Evolutionary conservation across 257 asterid genomes (phyloP).

Genomic region (Galeopsis tetrahit): DNA sequence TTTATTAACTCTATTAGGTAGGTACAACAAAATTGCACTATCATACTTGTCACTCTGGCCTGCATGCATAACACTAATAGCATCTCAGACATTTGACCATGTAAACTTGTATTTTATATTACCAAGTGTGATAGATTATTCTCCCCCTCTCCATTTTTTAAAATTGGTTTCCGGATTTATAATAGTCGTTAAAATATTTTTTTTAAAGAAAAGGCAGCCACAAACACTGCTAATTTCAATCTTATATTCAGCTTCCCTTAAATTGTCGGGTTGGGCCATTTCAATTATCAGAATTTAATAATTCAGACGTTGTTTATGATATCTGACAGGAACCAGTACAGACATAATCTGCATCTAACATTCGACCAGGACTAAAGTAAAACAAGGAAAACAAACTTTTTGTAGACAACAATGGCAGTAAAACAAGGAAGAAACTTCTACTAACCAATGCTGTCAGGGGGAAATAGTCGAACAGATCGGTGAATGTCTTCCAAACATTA

Average conservation of each 20-base stretch:
- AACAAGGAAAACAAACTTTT: constrained; percentile 11
- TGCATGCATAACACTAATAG: no score
- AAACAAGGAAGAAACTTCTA: constrained; percentile 29
- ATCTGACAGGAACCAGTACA: constrained; percentile 9
- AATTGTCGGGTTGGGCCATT: constrained; percentile 5
- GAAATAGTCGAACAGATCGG: constrained; percentile 89
- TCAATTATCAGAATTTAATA: neutral
- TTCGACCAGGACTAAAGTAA: constrained; percentile 13
- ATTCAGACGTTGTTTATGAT: constrained; percentile 17
- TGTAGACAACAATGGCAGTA: neutral
- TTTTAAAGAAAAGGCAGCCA: neutral
- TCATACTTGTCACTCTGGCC: no score
- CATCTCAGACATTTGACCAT: no score
- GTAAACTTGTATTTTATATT: no score
- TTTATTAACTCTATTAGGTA: no score
- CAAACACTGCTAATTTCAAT: neutral
- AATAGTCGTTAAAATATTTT: no score
- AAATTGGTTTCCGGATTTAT: no score
- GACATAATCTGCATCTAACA: neutral
- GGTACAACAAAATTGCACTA: no score
- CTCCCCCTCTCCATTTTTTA: no score
- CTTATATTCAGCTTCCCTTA: neutral
- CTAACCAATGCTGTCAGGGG: constrained; percentile 95
- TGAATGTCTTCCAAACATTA: constrained; percentile 93
- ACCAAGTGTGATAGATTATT: no score